Conservation (phyloP, 345 rosid genomes). For the Gossypium longicalyx region DNA sequence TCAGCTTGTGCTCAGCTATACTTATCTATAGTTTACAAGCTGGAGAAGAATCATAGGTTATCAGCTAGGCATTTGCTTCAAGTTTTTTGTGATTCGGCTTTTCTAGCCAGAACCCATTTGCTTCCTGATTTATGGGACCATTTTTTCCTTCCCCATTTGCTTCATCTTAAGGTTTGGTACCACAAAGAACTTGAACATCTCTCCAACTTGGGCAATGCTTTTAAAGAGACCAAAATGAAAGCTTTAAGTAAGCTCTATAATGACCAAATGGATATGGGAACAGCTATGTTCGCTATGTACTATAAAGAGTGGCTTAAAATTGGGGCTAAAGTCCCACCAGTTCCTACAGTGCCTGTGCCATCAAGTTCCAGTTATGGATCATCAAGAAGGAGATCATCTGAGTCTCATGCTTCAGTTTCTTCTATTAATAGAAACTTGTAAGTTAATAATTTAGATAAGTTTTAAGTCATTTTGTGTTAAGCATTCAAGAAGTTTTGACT, state of each 20-base stretch:
- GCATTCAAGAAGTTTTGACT: background rate
- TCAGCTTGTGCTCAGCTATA: slow-evolving; percentile 58
- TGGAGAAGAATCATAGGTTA: slow-evolving; percentile 46
- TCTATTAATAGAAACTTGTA: slow-evolving; percentile 40
- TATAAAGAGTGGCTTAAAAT: slow-evolving; percentile 52
- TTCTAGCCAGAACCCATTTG: slow-evolving; percentile 49
- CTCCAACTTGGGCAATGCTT: slow-evolving; percentile 17
- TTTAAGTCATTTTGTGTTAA: background rate
- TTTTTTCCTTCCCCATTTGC: slow-evolving; percentile 65
- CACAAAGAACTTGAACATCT: slow-evolving; percentile 39
- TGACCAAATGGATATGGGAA: slow-evolving; percentile 48
- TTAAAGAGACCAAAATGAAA: slow-evolving; percentile 34
- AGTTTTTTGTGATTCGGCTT: slow-evolving; percentile 51
- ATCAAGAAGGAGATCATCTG: slow-evolving; percentile 45
- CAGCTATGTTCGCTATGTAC: slow-evolving; percentile 46
- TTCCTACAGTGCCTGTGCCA: slow-evolving; percentile 52
- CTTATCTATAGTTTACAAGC: slow-evolving; percentile 51
- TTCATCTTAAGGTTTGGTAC: slow-evolving; percentile 63
- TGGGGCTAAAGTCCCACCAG: slow-evolving; percentile 42
- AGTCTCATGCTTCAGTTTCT: slow-evolving; percentile 37
- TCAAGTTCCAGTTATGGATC: slow-evolving; percentile 25
- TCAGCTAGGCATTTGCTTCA: slow-evolving; percentile 54
- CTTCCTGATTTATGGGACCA: slow-evolving; percentile 71
- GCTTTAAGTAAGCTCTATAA: slow-evolving; percentile 38
- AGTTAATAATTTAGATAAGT: slow-evolving; percentile 17